Percentiles rank a stretch among this genome's conserved stretches.
Evolutionary conservation across 169 alveolate species (phyloP).

Genomic region (Plasmodium vivax): DNA sequence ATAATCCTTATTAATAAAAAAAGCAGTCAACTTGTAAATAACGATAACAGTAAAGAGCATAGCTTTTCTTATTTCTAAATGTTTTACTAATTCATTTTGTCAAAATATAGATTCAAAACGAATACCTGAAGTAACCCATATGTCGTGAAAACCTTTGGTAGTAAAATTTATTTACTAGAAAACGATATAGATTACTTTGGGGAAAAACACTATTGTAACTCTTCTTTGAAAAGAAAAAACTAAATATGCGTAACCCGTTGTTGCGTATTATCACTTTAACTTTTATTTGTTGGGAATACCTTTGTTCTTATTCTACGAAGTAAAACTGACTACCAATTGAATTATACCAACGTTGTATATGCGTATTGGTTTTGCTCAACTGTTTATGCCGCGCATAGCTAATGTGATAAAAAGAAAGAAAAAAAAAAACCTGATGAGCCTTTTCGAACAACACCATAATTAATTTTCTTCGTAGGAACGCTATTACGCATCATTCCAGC

Average conservation of each 20-base stretch:
- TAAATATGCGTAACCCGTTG: background rate
- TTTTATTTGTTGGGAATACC: background rate
- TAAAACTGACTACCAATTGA: background rate
- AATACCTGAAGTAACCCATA: background rate
- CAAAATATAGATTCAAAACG: background rate
- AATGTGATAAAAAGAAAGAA: background rate
- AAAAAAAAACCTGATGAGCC: too few species aligned
- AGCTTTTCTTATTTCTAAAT: too few species aligned
- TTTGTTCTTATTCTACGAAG: background rate
- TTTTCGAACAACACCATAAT: background rate
- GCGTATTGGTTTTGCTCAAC: background rate
- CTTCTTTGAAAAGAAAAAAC: background rate
- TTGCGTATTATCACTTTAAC: background rate
- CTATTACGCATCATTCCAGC: background rate
- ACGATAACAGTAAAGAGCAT: too few species aligned
- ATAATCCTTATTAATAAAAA: too few species aligned
- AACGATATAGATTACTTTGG: background rate
- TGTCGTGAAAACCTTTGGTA: background rate
- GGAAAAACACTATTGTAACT: background rate
- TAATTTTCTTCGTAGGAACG: background rate
- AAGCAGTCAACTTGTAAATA: too few species aligned
- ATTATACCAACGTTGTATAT: background rate
- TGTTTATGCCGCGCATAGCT: background rate
- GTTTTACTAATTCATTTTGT: too few species aligned
- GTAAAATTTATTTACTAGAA: too few species aligned